phyloP scores from a whole-genome alignment of 306 rosid species.

The Astragalus glycyphyllos region DNA sequence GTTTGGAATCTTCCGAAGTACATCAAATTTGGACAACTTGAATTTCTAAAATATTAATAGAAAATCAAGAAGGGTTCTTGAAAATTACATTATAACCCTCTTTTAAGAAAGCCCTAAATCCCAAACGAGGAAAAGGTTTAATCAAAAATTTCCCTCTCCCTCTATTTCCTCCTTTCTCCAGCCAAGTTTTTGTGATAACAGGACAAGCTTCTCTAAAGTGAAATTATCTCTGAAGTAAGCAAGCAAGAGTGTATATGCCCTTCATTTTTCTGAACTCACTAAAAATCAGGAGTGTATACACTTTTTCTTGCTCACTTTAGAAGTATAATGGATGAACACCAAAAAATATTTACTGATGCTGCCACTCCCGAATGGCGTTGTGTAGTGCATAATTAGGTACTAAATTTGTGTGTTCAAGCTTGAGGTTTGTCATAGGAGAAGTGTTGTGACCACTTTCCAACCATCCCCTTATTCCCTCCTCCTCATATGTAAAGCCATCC shows the following conservation, averaged over 20 bases:
- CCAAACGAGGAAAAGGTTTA: constrained; percentile 37
- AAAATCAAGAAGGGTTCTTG: constrained; percentile 7
- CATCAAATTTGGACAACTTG: constrained; percentile 23
- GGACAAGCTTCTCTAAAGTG: constrained; percentile 9
- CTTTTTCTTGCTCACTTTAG: constrained; percentile 38
- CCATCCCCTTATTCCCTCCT: constrained; percentile 91
- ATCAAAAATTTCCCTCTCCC: constrained; percentile 31
- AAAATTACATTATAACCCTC: constrained; percentile 18
- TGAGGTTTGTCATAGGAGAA: constrained; percentile 97
- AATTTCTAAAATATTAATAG: background rate
- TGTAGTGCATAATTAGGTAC: constrained; percentile 88
- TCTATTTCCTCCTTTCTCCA: constrained; percentile 30
- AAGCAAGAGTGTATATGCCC: constrained; percentile 14
- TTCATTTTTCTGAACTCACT: background rate
- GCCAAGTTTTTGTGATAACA: background rate
- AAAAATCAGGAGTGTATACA: constrained; percentile 30
- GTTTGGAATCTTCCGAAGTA: constrained; percentile 9
- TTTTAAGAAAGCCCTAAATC: constrained; percentile 32
- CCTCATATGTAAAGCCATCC: constrained; percentile 95
- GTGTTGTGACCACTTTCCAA: constrained; percentile 84
- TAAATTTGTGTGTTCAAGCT: constrained; percentile 80
- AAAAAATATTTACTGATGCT: constrained; percentile 53
- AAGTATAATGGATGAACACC: constrained; percentile 29
- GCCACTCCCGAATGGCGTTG: constrained; percentile 96
- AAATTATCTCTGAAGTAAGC: constrained; percentile 23